A percentile compares a stretch with the other conserved stretches of the same genome.
Evolutionary conservation across 257 asterid species (phyloP).

Genomic region (Vinca minor): DNA sequence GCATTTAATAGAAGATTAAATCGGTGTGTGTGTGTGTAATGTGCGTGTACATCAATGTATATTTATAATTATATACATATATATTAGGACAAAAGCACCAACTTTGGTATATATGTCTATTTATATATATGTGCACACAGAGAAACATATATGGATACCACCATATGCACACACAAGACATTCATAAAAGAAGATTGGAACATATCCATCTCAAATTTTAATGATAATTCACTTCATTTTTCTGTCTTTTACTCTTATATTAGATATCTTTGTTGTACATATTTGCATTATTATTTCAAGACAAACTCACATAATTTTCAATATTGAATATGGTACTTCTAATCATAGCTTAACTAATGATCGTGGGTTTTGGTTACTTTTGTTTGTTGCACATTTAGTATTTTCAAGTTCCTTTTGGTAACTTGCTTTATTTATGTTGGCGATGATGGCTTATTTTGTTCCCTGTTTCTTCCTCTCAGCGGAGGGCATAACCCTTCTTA

Average conservation of each 20-base stretch:
- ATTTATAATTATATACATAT: background rate
- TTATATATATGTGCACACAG: background rate
- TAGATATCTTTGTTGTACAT: background rate
- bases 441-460: background rate
- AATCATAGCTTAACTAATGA: too few relatives aligned
- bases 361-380: background rate
- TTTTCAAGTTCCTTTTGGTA: background rate
- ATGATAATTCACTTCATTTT: too few relatives aligned
- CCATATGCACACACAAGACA: background rate
- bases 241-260: background rate
- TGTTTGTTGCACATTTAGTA: background rate
- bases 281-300: background rate
- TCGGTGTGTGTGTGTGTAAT: too few relatives aligned
- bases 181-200: background rate
- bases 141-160: background rate
- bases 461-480: constrained; percentile 37
- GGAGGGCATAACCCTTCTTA: constrained; percentile 97
- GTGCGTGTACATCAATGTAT: background rate
- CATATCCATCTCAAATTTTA: too few relatives aligned
- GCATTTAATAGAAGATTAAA: background rate
- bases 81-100: too few relatives aligned
- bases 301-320: background rate
- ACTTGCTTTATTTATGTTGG: background rate
- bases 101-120: background rate
- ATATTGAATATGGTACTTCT: background rate